A percentile compares a stretch with the other conserved stretches of the same genome.
phyloP scores from a whole-genome alignment of 306 rosid species.

The Fagus sylvatica region DNA sequence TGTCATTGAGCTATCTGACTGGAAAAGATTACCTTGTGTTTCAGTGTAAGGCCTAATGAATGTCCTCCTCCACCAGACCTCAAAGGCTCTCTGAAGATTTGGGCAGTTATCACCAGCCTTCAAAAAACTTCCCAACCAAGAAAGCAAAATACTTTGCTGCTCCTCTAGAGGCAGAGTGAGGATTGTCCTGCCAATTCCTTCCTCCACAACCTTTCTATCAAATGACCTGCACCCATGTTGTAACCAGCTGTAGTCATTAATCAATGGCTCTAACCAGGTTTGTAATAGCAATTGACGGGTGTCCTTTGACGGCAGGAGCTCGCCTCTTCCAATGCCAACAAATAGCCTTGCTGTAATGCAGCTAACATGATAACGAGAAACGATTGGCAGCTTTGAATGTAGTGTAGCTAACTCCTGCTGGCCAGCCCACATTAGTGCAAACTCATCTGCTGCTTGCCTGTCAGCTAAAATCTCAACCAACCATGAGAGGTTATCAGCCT shows the following conservation, averaged over 20 bases:
- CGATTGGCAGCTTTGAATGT: conserved; percentile 59
- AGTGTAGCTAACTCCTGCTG: conserved; percentile 76
- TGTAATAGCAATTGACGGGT: conserved; percentile 66
- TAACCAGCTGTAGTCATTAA: conserved; percentile 83
- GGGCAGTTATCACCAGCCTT: conserved; percentile 89
- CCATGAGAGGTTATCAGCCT: conserved; percentile 87
- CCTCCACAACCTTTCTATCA: conserved; percentile 85
- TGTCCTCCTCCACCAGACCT: conserved; percentile 97
- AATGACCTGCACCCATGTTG: conserved; percentile 82
- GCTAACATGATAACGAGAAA: conserved; percentile 71
- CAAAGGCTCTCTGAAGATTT: conserved; percentile 88
- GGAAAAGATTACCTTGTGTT: conserved; percentile 45
- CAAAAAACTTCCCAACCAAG: conserved; percentile 83
- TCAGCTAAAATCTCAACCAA: conserved; percentile 79
- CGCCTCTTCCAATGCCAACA: conserved; percentile 86
- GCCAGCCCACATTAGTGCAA: conserved; percentile 73
- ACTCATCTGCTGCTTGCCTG: conserved; percentile 83
- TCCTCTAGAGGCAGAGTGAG: conserved; percentile 92
- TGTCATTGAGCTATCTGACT: conserved; percentile 45
- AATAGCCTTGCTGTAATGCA: conserved; percentile 74
- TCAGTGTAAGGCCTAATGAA: conserved; percentile 69
- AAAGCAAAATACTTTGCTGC: conserved; percentile 80
- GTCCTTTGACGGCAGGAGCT: conserved; percentile 69
- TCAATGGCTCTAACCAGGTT: conserved; percentile 91
- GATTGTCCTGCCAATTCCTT: conserved; percentile 92